phyloP scores from a whole-genome alignment of 441 rosid species.

The California macrophylla region DNA sequence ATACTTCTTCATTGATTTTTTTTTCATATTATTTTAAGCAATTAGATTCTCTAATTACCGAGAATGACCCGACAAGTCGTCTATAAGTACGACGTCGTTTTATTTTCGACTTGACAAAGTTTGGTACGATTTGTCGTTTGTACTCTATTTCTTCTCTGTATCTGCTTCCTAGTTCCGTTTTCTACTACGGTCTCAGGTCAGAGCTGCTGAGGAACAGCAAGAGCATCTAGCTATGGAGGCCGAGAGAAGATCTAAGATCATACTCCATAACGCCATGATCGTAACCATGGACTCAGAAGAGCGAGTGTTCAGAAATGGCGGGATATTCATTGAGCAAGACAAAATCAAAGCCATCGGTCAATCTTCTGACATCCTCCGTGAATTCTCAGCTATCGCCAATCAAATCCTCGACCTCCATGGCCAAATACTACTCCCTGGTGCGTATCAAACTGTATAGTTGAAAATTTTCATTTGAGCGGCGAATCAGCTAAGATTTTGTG shows the following conservation, averaged over 20 bases:
- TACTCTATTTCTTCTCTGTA: too few relatives aligned
- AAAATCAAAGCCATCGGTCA: constrained; percentile 43
- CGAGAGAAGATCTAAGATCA: constrained; percentile 3
- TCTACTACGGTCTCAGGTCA: too few relatives aligned
- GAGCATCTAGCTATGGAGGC: neutral
- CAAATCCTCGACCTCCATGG: constrained; percentile 41
- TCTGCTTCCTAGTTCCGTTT: too few relatives aligned
- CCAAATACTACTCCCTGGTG: constrained; percentile 55
- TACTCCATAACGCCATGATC: constrained; percentile 42
- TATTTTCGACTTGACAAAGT: too few relatives aligned
- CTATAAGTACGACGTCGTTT: too few relatives aligned
- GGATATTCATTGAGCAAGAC: constrained; percentile 33
- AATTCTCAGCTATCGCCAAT: constrained; percentile 28
- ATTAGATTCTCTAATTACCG: too few relatives aligned
- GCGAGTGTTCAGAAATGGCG: constrained; percentile 49
- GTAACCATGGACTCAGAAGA: constrained; percentile 43
- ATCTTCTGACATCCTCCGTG: constrained; percentile 35
- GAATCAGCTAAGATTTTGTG: neutral
- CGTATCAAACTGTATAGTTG: neutral
- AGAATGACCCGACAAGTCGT: too few relatives aligned
- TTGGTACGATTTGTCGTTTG: too few relatives aligned
- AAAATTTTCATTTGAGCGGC: neutral
- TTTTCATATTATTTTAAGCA: too few relatives aligned
- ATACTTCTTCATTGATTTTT: too few relatives aligned
- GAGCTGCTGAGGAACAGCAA: too few relatives aligned